Evolutionary conservation across 2,329 filamentous ascomycete genomes (phyloP).

Genomic region (Parascedosporium putredinis): DNA sequence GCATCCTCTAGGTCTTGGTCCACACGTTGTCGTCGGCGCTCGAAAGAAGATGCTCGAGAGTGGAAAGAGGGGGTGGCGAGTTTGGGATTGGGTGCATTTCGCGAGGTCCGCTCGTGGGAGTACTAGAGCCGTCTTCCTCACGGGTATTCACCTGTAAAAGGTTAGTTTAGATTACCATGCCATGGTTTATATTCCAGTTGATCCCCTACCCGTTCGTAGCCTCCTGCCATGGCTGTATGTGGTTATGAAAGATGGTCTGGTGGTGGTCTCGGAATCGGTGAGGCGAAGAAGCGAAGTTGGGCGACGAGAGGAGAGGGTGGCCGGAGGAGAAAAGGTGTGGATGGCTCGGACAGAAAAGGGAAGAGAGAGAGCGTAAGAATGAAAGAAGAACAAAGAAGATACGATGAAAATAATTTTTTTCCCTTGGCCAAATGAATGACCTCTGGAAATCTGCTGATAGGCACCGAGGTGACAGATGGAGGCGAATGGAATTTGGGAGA

Average conservation of each 20-base stretch:
- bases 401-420: conserved; percentile 12
- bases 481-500: conserved; percentile 10
- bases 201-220: conserved; percentile 46
- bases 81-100: conserved; percentile 33
- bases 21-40: conserved; percentile 33
- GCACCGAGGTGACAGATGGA: conserved; percentile 10
- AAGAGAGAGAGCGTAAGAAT: background rate
- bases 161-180: conserved; percentile 2
- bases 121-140: conserved; percentile 39
- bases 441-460: conserved; percentile 9
- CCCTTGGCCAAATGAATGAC: conserved; percentile 10
- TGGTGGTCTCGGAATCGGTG: conserved; percentile 13
- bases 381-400: background rate
- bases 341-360: background rate
- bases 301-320: no score
- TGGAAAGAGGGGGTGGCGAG: conserved; percentile 78
- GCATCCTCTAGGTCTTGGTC: conserved; percentile 83
- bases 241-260: conserved; percentile 12
- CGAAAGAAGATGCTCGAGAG: conserved; percentile 60
- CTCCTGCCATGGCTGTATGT: conserved; percentile 43
- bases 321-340: no score
- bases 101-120: background rate
- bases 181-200: background rate
- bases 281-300: background rate
- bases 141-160: conserved; percentile 42